phyloP scores from a whole-genome alignment of 768 basidiomycete species.

The Kwoniella botswanensis region DNA sequence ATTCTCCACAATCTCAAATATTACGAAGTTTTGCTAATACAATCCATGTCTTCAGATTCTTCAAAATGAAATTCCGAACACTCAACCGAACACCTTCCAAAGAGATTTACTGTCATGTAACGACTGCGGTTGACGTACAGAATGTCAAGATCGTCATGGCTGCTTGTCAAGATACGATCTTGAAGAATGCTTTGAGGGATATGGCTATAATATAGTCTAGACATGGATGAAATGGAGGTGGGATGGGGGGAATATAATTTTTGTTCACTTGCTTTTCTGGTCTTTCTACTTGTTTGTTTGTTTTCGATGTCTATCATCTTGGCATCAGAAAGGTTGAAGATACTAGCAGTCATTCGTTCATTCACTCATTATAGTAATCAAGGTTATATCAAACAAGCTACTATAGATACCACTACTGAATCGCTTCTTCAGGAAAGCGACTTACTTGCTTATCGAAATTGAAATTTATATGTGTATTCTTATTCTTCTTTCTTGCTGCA shows the following conservation, averaged over 20 bases:
- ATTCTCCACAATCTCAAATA: background rate
- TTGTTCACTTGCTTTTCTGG: background rate
- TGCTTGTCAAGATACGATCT: slow-evolving; percentile 66
- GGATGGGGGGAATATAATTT: background rate
- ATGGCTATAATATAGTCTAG: slow-evolving; percentile 43
- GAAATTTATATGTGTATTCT: too few species aligned
- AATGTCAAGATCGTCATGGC: slow-evolving; percentile 91
- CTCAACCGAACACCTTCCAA: slow-evolving; percentile 81
- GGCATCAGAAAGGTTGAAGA: background rate
- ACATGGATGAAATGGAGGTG: background rate
- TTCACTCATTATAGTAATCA: background rate
- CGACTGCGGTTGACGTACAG: slow-evolving; percentile 67
- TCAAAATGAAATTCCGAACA: slow-evolving; percentile 80
- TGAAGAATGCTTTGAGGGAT: slow-evolving; percentile 35
- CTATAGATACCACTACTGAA: too few species aligned
- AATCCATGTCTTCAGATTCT: slow-evolving; percentile 65
- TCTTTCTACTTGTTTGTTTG: background rate
- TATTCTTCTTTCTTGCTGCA: too few species aligned
- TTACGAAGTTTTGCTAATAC: background rate
- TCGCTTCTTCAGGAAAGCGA: too few species aligned
- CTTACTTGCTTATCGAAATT: too few species aligned
- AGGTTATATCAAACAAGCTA: too few species aligned
- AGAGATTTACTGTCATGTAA: slow-evolving; percentile 73
- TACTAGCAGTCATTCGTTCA: background rate
- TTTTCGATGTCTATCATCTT: background rate